A percentile compares a stretch with the other conserved stretches of the same genome.
phyloP scores from a whole-genome alignment of 1,284 basidiomycete genomes.

The Flammula alnicola region DNA sequence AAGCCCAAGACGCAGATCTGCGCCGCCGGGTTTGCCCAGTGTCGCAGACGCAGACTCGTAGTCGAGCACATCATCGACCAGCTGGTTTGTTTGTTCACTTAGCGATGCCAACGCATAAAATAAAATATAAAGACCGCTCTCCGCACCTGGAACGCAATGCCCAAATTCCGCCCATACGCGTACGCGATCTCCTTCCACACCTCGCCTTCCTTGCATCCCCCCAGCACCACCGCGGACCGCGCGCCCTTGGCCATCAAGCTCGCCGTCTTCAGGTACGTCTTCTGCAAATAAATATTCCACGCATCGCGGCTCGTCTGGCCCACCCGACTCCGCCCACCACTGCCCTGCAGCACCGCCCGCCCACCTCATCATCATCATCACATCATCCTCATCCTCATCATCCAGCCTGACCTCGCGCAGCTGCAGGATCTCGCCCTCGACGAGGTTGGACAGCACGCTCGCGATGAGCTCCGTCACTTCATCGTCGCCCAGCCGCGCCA shows the following conservation, averaged over 20 bases:
- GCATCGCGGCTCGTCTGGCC: constrained; percentile 47
- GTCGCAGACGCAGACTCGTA: constrained; percentile 69
- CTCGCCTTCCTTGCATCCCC: constrained; percentile 83
- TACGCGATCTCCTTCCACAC: constrained; percentile 94
- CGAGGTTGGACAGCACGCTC: constrained; percentile 92
- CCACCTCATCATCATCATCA: constrained; percentile 10
- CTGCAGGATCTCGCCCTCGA: constrained; percentile 97
- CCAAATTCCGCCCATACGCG: constrained; percentile 56
- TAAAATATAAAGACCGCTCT: constrained; percentile 4
- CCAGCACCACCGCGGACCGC: constrained; percentile 87
- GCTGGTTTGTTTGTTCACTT: constrained; percentile 48
- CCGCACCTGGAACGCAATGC: constrained; percentile 92
- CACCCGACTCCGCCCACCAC: no score
- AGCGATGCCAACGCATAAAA: background rate
- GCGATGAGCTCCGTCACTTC: constrained; percentile 96
- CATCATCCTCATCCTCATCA: constrained; percentile 2
- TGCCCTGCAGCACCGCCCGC: constrained; percentile 6
- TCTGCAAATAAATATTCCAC: constrained; percentile 92
- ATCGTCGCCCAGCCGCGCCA: constrained; percentile 82
- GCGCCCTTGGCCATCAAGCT: constrained; percentile 95
- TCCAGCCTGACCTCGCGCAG: constrained; percentile 58
- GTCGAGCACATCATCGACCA: constrained; percentile 95
- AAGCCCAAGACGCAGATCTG: constrained; percentile 83
- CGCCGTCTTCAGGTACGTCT: constrained; percentile 97
- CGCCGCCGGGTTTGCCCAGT: constrained; percentile 44